phyloP scores from a whole-genome alignment of 2,329 filamentous ascomycete genomes.

The Drechslera avenae region DNA sequence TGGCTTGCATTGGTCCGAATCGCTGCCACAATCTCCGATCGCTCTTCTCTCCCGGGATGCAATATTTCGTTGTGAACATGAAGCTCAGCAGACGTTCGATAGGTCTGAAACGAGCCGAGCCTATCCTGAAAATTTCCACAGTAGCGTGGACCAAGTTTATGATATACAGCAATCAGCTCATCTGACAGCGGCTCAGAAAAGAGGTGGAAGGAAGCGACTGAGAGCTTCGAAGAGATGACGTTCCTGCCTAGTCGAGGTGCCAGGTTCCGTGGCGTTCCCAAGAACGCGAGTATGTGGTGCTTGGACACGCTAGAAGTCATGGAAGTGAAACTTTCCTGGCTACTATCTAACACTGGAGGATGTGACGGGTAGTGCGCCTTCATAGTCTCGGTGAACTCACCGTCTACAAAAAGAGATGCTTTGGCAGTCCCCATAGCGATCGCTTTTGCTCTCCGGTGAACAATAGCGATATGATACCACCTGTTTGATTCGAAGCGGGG shows the following conservation, averaged over 20 bases:
- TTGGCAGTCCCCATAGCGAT: constrained; percentile 73
- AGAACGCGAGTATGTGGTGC: constrained; percentile 83
- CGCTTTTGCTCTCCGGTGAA: constrained; percentile 75
- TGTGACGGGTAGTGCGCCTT: constrained; percentile 85
- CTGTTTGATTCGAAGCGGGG: constrained; percentile 72
- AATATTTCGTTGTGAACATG: constrained; percentile 90
- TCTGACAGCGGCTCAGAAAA: constrained; percentile 88
- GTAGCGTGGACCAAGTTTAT: constrained; percentile 86
- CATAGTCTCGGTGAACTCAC: constrained; percentile 90
- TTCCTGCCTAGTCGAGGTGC: constrained; percentile 76
- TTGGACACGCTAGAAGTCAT: constrained; percentile 64
- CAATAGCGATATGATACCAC: constrained; percentile 94
- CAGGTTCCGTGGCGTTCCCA: constrained; percentile 89
- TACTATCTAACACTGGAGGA: constrained; percentile 68
- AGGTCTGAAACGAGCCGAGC: constrained; percentile 93
- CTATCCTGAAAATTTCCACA: constrained; percentile 97
- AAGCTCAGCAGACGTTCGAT: constrained; percentile 86
- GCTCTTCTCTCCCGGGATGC: constrained; percentile 86
- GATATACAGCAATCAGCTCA: constrained; percentile 88
- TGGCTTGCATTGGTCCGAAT: constrained; percentile 84
- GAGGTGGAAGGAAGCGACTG: constrained; percentile 84
- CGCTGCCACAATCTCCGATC: constrained; percentile 87
- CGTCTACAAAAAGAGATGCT: constrained; percentile 87
- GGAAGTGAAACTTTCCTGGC: constrained; percentile 71
- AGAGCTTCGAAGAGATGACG: constrained; percentile 80